Evolutionary conservation across 2,329 filamentous ascomycete species (phyloP), one percentile per base, ranked within the genome.

Genomic region (Colletotrichum orbiculare): DNA sequence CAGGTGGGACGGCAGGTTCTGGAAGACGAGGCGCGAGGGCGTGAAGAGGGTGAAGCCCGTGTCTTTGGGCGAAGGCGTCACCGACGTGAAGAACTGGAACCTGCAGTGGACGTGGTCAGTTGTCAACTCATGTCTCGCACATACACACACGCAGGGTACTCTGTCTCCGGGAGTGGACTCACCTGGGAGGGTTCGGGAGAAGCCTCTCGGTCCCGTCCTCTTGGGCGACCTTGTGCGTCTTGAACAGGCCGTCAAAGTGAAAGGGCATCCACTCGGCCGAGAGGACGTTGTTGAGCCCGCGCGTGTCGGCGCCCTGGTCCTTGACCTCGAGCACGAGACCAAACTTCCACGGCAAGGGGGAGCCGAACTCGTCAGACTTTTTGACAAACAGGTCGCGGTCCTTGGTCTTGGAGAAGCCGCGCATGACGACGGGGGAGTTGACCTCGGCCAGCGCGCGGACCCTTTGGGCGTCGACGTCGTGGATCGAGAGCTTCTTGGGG

Each of bases 211-310:
- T 76, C 0, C 80, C 82, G 1, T 78, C 71, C 2, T 76, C 74
- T 2, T 79, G 73, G 0, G 61, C 72, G 17, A 77, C 70, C 55
- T 81, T 81, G 9, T 78, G 76, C 0, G 83, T 82, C 69, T 86
- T 87, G 76, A 87, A 87, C 35, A 87, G 73, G 0, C 85, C 85
- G 54, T 87, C 85, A 42, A 81, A 87, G 67, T 87, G 85, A 72
- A 85, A 85, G 0, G 85, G 85, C 84, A 87, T 86, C 66, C 81
- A 81, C 63, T 86, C 84, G 2, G 79, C 77, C 0, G 82, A 85
- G 2, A 85, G 76, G 3, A 87, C 83, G 45, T 86, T 86, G 67
- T 86, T 87, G 17, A 81, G 72, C 0, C 81, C 78, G 10, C 76
- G 73, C 0, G 78, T 77, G 6, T 82, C 76, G 1, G 73, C 71